Percentiles rank a stretch among this genome's conserved stretches.
Evolutionary conservation across 164 flowering plant species (phyloP).

Genomic region (Macadamia tetraphylla): DNA sequence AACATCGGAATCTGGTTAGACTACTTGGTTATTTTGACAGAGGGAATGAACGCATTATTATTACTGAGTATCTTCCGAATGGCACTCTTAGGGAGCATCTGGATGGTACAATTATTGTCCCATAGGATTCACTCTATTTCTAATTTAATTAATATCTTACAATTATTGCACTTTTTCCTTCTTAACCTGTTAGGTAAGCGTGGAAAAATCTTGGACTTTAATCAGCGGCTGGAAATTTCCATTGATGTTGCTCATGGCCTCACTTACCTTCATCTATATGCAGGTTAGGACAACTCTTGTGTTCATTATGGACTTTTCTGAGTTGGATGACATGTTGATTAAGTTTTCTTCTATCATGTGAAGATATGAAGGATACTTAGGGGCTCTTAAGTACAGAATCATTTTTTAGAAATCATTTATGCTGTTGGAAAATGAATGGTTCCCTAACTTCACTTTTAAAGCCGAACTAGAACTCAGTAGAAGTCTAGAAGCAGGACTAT

Average conservation of each 20-base stretch:
- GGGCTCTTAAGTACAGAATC: neutral
- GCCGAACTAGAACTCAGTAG: no score
- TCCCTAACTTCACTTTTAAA: no score
- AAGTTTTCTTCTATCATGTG: neutral
- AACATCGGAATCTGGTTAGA: conserved; percentile 83
- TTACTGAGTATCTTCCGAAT: conserved; percentile 85
- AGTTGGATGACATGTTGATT: neutral
- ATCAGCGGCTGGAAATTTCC: conserved; percentile 80
- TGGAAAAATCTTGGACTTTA: conserved; percentile 77
- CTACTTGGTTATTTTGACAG: conserved; percentile 85
- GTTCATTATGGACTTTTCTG: neutral
- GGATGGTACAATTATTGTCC: conserved; percentile 61
- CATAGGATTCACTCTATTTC: neutral
- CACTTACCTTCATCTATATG: conserved; percentile 56
- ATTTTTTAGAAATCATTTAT: neutral
- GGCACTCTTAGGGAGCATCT: conserved; percentile 95
- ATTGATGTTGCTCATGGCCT: conserved; percentile 91
- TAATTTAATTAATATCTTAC: neutral
- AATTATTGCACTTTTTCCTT: conserved; percentile 2
- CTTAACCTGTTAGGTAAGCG: conserved; percentile 49
- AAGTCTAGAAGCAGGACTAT: no score
- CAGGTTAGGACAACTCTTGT: conserved; percentile 37
- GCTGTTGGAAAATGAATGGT: neutral
- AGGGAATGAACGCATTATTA: conserved; percentile 79
- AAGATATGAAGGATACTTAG: neutral